Percentiles rank a stretch among this genome's conserved stretches.
phyloP scores from a whole-genome alignment of 768 basidiomycete genomes.

The Mycena amicta region DNA sequence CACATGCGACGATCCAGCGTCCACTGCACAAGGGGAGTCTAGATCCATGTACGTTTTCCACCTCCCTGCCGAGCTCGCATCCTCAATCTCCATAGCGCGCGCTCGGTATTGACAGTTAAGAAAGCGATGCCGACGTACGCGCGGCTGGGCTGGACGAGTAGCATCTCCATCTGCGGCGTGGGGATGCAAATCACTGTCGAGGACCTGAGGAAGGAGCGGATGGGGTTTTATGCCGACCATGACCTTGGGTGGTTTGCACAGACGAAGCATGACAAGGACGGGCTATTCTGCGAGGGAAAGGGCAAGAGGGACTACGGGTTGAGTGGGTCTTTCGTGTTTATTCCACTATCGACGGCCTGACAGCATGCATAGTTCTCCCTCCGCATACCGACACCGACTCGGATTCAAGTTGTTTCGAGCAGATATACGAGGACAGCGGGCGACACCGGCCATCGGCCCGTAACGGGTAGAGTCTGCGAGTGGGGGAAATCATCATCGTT shows the following conservation, averaged over 20 bases:
- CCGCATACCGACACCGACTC: conserved; percentile 48
- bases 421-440: conserved; percentile 53
- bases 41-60: conserved; percentile 62
- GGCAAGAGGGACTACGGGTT: conserved; percentile 89
- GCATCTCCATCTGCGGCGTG: conserved; percentile 84
- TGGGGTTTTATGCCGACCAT: conserved; percentile 78
- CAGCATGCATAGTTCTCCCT: conserved; percentile 63
- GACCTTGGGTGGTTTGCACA: conserved; percentile 79
- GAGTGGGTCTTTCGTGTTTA: conserved; percentile 23
- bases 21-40: conserved; percentile 71
- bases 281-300: conserved; percentile 89
- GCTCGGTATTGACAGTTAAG: conserved; percentile 78
- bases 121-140: conserved; percentile 88
- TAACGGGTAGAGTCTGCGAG: conserved; percentile 75
- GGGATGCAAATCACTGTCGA: conserved; percentile 72
- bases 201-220: conserved; percentile 62
- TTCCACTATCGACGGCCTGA: no score
- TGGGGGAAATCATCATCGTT: conserved; percentile 79
- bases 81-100: conserved; percentile 43
- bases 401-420: conserved; percentile 65
- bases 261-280: conserved; percentile 76
- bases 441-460: conserved; percentile 70
- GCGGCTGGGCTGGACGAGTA: conserved; percentile 82
- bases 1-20: no score
- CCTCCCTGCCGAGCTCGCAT: not conserved